phyloP scores from a whole-genome alignment of 129 eudicot species.

The Helianthus annuus region DNA sequence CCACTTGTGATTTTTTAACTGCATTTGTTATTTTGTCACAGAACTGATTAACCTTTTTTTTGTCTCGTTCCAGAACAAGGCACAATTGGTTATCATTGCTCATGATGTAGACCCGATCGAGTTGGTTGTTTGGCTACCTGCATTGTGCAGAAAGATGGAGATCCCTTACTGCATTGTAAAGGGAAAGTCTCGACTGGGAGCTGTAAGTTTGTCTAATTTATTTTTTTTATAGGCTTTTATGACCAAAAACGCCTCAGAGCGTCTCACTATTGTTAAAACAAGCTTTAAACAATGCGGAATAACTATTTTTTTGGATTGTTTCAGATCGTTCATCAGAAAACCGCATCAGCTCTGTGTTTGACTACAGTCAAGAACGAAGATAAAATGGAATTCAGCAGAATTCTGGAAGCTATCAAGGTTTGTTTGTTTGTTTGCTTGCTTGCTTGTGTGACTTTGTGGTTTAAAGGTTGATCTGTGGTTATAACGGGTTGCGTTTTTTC shows the following conservation, averaged over 20 bases:
- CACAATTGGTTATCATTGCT: conserved; percentile 88
- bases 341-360: conserved; percentile 82
- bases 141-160: conserved; percentile 93
- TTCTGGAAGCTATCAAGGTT: conserved; percentile 93
- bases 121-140: conserved; percentile 96
- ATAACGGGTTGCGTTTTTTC: neutral
- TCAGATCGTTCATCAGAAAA: conserved; percentile 91
- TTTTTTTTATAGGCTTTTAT: no score
- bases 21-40: neutral
- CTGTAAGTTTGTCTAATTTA: conserved; percentile 42
- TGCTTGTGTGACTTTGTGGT: no score
- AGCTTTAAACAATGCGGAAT: neutral
- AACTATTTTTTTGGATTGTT: neutral
- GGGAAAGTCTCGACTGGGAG: conserved; percentile 57
- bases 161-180: conserved; percentile 84
- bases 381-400: conserved; percentile 83
- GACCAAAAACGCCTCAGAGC: no score
- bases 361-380: conserved; percentile 93
- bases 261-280: no score
- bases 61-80: conserved; percentile 64
- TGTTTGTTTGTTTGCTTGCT: conserved; percentile 20
- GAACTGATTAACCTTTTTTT: neutral
- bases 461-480: neutral
- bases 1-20: neutral
- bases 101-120: conserved; percentile 97